Evolutionary conservation across 805 yeast species (phyloP), one percentile per base, ranked within the genome.

Genomic region (Kregervanrija fluxuum): DNA sequence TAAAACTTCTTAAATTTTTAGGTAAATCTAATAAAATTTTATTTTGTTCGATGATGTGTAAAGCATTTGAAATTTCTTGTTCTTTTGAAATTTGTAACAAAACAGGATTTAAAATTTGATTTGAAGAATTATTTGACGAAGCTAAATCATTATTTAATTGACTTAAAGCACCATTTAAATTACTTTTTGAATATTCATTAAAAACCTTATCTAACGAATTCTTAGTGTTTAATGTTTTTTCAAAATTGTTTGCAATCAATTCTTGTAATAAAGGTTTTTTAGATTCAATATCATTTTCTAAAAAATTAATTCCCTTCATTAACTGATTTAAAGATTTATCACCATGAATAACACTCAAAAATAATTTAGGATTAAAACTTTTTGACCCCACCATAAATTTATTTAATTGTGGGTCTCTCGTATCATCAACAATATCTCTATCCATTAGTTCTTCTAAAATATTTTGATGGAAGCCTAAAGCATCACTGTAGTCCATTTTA

Each of bases 151-250:
- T 69, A 35, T 70, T 48, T 40, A 61, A 47, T 6, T 28, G 32
- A 11, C 44, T 41, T 8, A 58, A 45, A 30, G 53, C 55, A n/a
- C 42, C 37, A 3, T 47, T 37, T 31, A 62, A 40, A 32, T 51
- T 51, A 17, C 57, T 57, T 30, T 54, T 54, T 30, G 70, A 64
- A 52, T 82, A 77, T 49, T 77, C 80, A 15, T 61, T 66, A 48
- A 79, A 74, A 4, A 82, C 79, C 28, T 71, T 71, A 55, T 84
- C 90, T 33, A 85, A 62, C 3, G 77, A 67, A 17, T 82, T 75
- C 54, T 85, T 85, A 28, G 81, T 71, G 49, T 74, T 74, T 31
- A 85, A 85, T 50, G 82, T 83, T 51, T 73, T 70, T 43, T 77
- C 74, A 52, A 79, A 82, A 55, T 84, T 85, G 11, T 70, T 62